A percentile compares a stretch with the other conserved stretches of the same genome.
phyloP scores from a whole-genome alignment of 192 early-diverging fungal species.

The Umbelopsis sp. region DNA sequence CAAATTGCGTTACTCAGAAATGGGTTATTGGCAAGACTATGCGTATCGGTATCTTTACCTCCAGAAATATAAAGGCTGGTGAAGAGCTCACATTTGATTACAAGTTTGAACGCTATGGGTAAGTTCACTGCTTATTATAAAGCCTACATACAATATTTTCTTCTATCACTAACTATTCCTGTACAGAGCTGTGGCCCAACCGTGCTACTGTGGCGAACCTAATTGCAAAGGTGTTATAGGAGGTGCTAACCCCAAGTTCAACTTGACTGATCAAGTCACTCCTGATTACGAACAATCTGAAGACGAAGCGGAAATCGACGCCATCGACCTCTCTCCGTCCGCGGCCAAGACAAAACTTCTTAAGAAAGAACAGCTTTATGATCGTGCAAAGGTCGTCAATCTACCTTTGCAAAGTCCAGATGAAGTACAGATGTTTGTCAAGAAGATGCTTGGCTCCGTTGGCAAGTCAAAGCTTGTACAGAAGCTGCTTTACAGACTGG shows the following conservation, averaged over 20 bases:
- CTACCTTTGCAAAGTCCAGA: constrained; percentile 64
- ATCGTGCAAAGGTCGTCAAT: constrained; percentile 37
- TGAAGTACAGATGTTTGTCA: constrained; percentile 75
- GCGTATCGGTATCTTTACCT: constrained; percentile 96
- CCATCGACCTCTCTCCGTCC: constrained; percentile 36
- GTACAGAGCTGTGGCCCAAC: constrained; percentile 80
- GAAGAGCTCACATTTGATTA: constrained; percentile 98
- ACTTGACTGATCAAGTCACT: constrained; percentile 57
- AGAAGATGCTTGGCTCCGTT: constrained; percentile 68
- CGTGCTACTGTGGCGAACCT: constrained; percentile 88
- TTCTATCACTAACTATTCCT: background rate
- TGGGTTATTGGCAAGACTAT: constrained; percentile 92
- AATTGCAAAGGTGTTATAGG: constrained; percentile 93
- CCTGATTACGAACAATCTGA: constrained; percentile 40
- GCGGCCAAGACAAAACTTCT: constrained; percentile 41
- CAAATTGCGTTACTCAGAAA: constrained; percentile 94
- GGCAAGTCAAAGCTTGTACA: constrained; percentile 54
- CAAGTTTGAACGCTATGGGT: constrained; percentile 95
- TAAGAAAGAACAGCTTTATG: constrained; percentile 29
- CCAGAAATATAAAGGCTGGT: constrained; percentile 70
- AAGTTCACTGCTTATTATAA: too few species aligned
- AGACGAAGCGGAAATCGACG: constrained; percentile 50
- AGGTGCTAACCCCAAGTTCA: constrained; percentile 66
- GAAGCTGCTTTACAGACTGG: constrained; percentile 64
- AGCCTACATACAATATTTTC: too few species aligned